Base-by-base conservation (phyloP, 2,329 filamentous ascomycete genomes). In the Apiospora marii region DNA sequence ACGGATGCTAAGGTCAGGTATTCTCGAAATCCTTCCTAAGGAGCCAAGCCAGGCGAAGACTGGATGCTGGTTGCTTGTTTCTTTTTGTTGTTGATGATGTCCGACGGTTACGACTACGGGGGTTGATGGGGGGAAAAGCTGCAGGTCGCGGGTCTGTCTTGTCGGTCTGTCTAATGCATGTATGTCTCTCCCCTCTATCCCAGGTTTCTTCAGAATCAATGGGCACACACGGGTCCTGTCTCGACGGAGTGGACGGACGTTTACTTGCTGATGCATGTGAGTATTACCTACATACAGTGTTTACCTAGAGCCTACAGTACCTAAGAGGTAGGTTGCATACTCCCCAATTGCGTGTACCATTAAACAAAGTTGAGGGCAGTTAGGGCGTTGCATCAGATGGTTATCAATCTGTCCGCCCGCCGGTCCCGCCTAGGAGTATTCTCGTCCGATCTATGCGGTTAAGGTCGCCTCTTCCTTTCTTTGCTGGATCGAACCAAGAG, bases 71-170 rank as follows among this genome's bases (percentile, higher is more conserved):
- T 41, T 64, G 58, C 58, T 64, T 41, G 58, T 64, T 64, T 49
- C 41, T 64, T 64, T 53, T 58, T 19, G 22, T 51, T 51, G 49
- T 34, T 64, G 58, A 41, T 64, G 34, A 64, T 64, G 46, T 8
- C n/a, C 19, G 53, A 61, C 30, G 53, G 34, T 24, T 58, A 61
- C 43, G 34, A 49, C 8, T 6, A 10, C 37, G 37, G 48, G 22
- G 34, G 34, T 70, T 58, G 46, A 58, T 70, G 69, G 69, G 69
- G 69, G 68, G 37, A 51, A 34, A 64, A 46, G 37, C 41, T 53
- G 51, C 69, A 64, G 49, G 58, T 41, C 34, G 22, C 22, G 13
- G 58, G 14, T 19, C 6, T 61, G 53, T 61, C 53, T 64, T 41
- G 58, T n/a, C 58, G 8, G 19, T 37, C 53, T 37, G 30, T 37